Evolutionary conservation across 1,139 yeast species (phyloP), one percentile per base, ranked within the genome.

Genomic region (Taiozyma onychis): DNA sequence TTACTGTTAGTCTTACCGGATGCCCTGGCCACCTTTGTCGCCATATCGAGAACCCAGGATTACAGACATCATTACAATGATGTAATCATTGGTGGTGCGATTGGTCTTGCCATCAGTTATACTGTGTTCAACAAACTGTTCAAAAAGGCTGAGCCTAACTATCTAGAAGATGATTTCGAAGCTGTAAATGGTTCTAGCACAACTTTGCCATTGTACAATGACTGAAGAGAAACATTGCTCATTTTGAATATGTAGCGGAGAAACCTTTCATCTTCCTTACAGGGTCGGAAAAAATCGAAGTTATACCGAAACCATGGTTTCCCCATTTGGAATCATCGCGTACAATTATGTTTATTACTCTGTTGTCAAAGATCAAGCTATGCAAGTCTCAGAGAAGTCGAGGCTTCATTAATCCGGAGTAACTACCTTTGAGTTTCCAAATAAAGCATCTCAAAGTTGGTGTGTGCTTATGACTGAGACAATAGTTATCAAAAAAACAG

Each of bases 51-150:
- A 55, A 78, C 85, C 16, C 85, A 83, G 60, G 95, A 88, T 63
- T 86, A 85, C 63, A 72, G 91, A 60, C 96, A 88, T 61, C 90
- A 86, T 64, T 84, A 82, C 60, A 69, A 78, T 39, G 96, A 88
- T 63, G 77, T 88, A 21, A 57, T 79, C 2, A 65, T 80, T 46
- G 96, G 96, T 2, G 67, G 76, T 0, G 14, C 69, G 2, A 62
- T 85, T 11, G 89, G 89, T 3, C 57, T 69, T 2, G 51, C 65
- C 2, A 61, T 81, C 42, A 83, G 84, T 2, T 68, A 72, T 65
- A 68, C 74, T 55, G 60, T 75, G 2, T 84, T 82, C 60, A 63
- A 67, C 46, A 68, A 77, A 49, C 66, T 74, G 54, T 78, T 74
- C 65, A 48, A 48, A 24, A 56, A 52, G 21, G 52, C 50, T 24